A percentile compares a stretch with the other conserved stretches of the same genome.
Conservation (phyloP, 257 asterid species). For the Ophiorrhiza pumila region DNA sequence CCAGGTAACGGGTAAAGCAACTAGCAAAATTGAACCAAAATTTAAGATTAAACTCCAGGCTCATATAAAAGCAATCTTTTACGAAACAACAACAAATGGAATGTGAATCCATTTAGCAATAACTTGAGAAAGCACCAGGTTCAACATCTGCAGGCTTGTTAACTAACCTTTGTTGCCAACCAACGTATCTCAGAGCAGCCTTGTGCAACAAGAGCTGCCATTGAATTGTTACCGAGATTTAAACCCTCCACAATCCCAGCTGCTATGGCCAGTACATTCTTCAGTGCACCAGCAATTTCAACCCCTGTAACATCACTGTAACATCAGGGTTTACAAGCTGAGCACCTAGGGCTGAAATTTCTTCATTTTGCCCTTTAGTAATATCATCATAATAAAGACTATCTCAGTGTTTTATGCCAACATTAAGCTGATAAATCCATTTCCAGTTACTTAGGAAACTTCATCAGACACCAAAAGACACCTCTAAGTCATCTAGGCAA, state of each 20-base stretch:
- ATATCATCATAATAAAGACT: neutral
- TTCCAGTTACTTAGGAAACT: neutral
- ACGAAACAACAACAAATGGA: neutral
- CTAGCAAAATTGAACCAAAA: neutral
- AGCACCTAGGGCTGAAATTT: neutral
- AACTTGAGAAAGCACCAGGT: slow-evolving; percentile 8
- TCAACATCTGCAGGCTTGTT: slow-evolving; percentile 4
- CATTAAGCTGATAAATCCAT: neutral
- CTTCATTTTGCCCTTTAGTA: neutral
- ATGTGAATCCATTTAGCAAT: neutral
- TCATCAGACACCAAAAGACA: neutral
- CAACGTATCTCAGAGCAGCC: slow-evolving; percentile 97
- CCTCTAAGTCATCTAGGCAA: slow-evolving; percentile 2
- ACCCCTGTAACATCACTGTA: slow-evolving; percentile 96
- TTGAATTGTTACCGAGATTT: slow-evolving; percentile 85
- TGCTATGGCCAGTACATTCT: slow-evolving; percentile 92
- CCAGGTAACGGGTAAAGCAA: neutral
- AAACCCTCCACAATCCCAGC: slow-evolving; percentile 95
- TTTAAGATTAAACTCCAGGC: neutral
- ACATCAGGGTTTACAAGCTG: slow-evolving; percentile 63
- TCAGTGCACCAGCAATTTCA: slow-evolving; percentile 95
- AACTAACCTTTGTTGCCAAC: slow-evolving; percentile 82
- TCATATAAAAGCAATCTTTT: neutral
- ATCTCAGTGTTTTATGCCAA: neutral
- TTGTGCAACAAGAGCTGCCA: slow-evolving; percentile 97